These are phyloP conservation scores for Alternaria sp. DNA, from an alignment of 2,329 filamentous ascomycete species.

Conservation along the genomic window DNA sequence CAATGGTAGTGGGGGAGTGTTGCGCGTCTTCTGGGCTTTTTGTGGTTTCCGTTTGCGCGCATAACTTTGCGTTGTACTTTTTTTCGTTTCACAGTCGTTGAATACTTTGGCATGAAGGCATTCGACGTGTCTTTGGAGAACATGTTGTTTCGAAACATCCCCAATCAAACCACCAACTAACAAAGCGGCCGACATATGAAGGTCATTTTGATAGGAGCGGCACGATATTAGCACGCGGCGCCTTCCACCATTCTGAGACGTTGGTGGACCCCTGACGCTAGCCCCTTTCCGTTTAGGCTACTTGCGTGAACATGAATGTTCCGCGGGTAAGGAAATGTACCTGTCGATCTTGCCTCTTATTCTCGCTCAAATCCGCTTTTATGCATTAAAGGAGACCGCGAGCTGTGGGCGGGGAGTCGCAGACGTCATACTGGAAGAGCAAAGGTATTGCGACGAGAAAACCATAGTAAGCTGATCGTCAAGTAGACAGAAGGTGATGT, in stretches of 20 bases:
- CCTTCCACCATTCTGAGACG: conserved; percentile 13
- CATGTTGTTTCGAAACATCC: conserved; percentile 10
- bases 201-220: conserved; percentile 15
- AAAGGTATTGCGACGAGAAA: neutral
- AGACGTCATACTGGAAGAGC: neutral
- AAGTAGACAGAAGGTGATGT: neutral
- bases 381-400: neutral
- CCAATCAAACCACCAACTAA: conserved; percentile 3
- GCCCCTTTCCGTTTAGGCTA: conserved; percentile 2
- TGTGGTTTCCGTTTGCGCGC: neutral
- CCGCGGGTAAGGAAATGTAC: conserved; percentile 5
- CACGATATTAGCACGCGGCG: conserved; percentile 8
- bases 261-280: conserved; percentile 3
- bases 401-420: neutral
- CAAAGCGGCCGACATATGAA: conserved; percentile 12
- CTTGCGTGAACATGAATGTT: conserved; percentile 11
- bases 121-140: neutral
- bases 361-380: conserved; percentile 8
- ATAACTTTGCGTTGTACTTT: neutral
- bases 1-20: conserved; percentile 8
- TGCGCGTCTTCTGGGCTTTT: conserved; percentile 3
- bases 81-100: neutral
- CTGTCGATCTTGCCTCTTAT: conserved; percentile 16
- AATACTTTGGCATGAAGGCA: neutral
- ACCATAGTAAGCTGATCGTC: neutral